Evolutionary conservation across 2,329 filamentous ascomycete species (phyloP).

Genomic region (Diaporthe velutina): DNA sequence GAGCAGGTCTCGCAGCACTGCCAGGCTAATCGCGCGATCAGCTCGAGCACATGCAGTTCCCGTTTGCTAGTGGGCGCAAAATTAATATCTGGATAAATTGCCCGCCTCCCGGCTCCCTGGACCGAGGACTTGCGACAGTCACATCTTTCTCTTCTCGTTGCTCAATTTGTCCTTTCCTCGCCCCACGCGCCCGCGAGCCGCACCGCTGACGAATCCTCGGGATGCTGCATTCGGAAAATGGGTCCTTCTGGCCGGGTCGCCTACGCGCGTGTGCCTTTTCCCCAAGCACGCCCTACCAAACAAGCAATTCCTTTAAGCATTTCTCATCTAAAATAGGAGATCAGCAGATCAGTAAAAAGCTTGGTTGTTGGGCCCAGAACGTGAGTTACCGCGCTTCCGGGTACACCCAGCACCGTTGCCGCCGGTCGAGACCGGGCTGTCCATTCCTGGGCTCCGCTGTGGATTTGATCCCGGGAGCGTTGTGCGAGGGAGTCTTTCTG

Average conservation of each 20-base stretch:
- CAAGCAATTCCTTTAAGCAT: slow-evolving; percentile 2
- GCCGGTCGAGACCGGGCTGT: background rate
- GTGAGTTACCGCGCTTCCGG: background rate
- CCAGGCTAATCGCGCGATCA: background rate
- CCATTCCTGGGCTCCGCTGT: background rate
- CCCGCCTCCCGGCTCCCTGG: background rate
- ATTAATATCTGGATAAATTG: slow-evolving; percentile 31
- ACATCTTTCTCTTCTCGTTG: background rate
- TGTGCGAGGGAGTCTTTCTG: too few relatives aligned
- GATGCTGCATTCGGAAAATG: slow-evolving; percentile 18
- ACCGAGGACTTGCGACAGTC: too few relatives aligned
- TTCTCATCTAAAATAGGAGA: background rate
- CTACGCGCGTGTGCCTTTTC: background rate
- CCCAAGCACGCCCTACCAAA: background rate
- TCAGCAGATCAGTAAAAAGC: slow-evolving; percentile 23
- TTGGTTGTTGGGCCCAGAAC: background rate
- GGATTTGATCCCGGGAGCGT: too few relatives aligned
- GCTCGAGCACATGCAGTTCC: background rate
- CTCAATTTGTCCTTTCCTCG: background rate
- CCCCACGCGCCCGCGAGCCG: background rate
- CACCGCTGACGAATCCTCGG: background rate
- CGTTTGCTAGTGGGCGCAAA: slow-evolving; percentile 16
- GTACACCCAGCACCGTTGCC: background rate
- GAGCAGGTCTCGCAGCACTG: background rate
- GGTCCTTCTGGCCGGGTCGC: background rate